Base-by-base conservation (phyloP, 2,329 filamentous ascomycete species). In the Fusarium sp. region DNA sequence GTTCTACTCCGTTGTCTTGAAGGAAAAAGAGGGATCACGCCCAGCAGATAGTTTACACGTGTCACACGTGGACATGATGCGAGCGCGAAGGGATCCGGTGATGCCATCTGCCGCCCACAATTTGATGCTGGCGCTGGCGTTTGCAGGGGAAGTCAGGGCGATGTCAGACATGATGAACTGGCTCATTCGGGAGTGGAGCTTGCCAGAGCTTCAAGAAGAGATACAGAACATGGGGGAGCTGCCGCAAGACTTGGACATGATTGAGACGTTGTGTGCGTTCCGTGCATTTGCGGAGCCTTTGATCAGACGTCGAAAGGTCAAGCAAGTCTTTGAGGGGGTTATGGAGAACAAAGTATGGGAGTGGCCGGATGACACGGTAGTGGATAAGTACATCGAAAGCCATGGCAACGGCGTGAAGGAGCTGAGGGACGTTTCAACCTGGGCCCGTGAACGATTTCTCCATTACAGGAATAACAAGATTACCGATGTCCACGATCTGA, bases 71-170 rank as follows among this genome's bases (percentile, higher is more conserved):
- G 80, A 81, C 12, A 69, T 72, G 12, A 77, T 81, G 76, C 70
- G 73, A 42, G 73, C 73, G 29, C 74, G 80, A 10, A 70, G 64
- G 54, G 80, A 82, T 60, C 75, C 76, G 4, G 76, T 80, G 41
- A 70, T 74, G 59, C 78, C 76, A 8, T 71, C 75, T 88, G 69
- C 79, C 16, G 78, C 74, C 2, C 87, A 91, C 71, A 81, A 82
- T 4, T 91, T 92, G 75, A 84, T 94, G 76, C 84, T 89, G 48
- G 84, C 87, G 2, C 80, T 94, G 24, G 91, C 87, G 2, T 84
- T 86, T 55, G 77, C 89, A n/a, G 85, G 85, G 37, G 88, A 93
- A 69, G 82, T 83, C 51, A 79, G 85, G 4, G 88, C 86, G 52
- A 87, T 93, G 76, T 82, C 86, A 7, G 80, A 80, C 6, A 78